These are phyloP conservation scores for Diaporthe sp. DNA, from an alignment of 2,329 filamentous ascomycete genomes.

Conservation along the genomic window DNA sequence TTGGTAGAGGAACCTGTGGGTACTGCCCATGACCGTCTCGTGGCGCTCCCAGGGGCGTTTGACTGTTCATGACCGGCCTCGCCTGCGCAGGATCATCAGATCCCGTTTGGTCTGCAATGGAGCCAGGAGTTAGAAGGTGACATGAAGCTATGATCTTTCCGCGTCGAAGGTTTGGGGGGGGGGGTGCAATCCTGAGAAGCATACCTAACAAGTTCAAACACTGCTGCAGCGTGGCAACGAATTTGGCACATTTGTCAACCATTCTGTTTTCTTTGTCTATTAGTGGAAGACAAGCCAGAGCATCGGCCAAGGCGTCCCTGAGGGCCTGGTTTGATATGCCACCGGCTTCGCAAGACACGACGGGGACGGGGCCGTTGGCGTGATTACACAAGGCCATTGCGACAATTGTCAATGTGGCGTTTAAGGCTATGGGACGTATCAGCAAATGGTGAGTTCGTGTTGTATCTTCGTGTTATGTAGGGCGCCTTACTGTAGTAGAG, in stretches of 20 bases:
- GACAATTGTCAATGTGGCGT: conserved; percentile 37
- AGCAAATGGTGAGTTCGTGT: not conserved
- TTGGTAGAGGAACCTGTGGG: conserved; percentile 25
- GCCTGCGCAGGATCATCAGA: not conserved
- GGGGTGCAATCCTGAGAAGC: not conserved
- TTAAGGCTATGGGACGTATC: conserved; percentile 34
- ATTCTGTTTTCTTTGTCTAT: conserved; percentile 35
- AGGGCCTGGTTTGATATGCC: conserved; percentile 28
- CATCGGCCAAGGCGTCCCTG: conserved; percentile 14
- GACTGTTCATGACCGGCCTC: not conserved
- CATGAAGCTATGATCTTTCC: no score
- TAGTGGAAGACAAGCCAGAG: conserved; percentile 30
- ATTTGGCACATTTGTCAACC: conserved; percentile 36
- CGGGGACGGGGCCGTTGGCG: not conserved
- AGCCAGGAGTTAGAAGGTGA: not conserved
- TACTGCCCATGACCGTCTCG: conserved; percentile 8
- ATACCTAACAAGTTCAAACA: conserved; percentile 33
- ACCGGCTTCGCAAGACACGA: not conserved
- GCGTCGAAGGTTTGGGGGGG: not conserved
- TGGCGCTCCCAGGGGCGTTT: not conserved
- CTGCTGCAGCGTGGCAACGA: conserved; percentile 27
- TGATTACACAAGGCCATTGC: conserved; percentile 31
- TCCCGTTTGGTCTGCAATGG: not conserved
- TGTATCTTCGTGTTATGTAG: not conserved
- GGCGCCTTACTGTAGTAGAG: conserved; percentile 43